Base-by-base conservation (phyloP, 2,329 filamentous ascomycete species). In the Botrytis byssoidea region DNA sequence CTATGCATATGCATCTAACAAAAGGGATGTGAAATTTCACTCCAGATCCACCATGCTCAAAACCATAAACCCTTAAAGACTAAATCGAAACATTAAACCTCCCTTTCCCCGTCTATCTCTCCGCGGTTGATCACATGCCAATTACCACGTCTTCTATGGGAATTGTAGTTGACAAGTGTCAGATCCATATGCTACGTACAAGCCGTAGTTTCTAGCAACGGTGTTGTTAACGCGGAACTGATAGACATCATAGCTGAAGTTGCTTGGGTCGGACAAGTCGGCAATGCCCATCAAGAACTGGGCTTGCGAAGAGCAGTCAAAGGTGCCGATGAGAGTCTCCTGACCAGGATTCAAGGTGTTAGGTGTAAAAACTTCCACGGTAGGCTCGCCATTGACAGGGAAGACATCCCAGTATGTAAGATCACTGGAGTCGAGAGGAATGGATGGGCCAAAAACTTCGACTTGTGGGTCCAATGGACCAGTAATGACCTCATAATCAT, bases 381-480 rank as follows among this genome's bases (percentile, higher is more conserved):
- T 67, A 4, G 64, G 64, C 18, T 46, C 44, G 32, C 64, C 18
- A 1, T 51, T 22, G 29, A 51, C 32, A 37, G 64, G 64, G 14
- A 67, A 67, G 14, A n/a, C 64, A 51, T 66, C 32, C 64, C 64
- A 67, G 44, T n/a, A 67, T 20, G 64, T 51, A n/a, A 67, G 64
- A 7, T 51, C 22, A 18, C 22, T 37, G 44, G 32, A 48, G 22
- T 51, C 32, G 32, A 67, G 1, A 12, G 44, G 2, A 2, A 25
- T 51, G 7, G 44, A 37, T 8, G 64, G 44, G 12, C 10, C 25
- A 25, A 67, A 67, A 9, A 48, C 44, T 37, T 67, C 29, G 22
- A 67, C 32, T 35, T 67, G 64, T 32, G 64, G 64, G 7, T 67
- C 35, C 22, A 48, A 35, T 35, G 44, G 64, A 8, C 64, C 44